Base-by-base conservation (phyloP, 1,284 basidiomycete species). In the Leccinum ponderosum region DNA sequence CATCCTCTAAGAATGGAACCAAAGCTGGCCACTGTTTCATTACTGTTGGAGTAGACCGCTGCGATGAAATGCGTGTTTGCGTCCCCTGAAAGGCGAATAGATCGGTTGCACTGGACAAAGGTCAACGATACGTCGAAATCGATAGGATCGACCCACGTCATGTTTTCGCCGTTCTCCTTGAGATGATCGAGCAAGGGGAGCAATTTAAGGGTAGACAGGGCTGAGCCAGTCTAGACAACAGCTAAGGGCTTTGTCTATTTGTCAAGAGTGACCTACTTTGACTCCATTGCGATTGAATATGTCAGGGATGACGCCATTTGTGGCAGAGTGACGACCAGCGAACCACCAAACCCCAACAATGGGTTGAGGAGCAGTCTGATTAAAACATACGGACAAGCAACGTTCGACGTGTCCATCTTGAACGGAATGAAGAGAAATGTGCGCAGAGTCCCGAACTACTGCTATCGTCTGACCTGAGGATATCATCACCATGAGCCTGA, bases 41-140 rank as follows among this genome's bases (percentile, higher is more conserved):
- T 42, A 84, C 74, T 50, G 80, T 74, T 37, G 90, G 89, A 29
- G 82, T 72, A 11, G 75, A 73, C 35, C 77, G 74, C 65, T 81
- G 81, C 51, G 75, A 73, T 35, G 73, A 69, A 42, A 77, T 64
- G 44, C 79, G 81, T 11, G 83, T 83, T 60, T 86, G 84, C 8
- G 82, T 83, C 33, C 85, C 85, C 74, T 90, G 87, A 69, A 92
- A 92, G 39, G 88, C 87, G 70, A 93, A 93, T 42, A 91, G 73
- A 73, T 92, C 87, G 57, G 84, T 86, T 9, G 87, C 85, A 60
- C 90, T 92, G 70, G 48, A 56, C 27, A 60, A 47, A 27, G 20
- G 60, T 73, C 56, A 73, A 44, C 37, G 27, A 8, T 15, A 35
- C 33, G 58, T 48, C 44, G n/a, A 37, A 14, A 56, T 42, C 22